phyloP scores from a whole-genome alignment of 2,329 filamentous ascomycete genomes.

The Fusarium guadeloupense region DNA sequence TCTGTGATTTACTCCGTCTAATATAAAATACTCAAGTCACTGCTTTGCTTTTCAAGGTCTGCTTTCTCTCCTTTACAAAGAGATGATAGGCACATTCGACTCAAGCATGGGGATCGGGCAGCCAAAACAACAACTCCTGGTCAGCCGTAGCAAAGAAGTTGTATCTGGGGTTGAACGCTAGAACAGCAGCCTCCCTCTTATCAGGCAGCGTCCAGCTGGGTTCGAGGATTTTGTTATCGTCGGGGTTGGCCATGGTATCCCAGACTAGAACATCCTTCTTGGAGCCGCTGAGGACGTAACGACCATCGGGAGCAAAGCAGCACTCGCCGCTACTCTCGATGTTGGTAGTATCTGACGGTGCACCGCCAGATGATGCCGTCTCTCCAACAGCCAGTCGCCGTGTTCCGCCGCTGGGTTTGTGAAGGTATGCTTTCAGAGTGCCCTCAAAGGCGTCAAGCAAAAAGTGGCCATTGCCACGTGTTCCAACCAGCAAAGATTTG shows the following conservation, averaged over 20 bases:
- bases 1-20: constrained; percentile 17
- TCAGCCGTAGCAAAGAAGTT: constrained; percentile 94
- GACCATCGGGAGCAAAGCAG: constrained; percentile 88
- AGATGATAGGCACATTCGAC: background rate
- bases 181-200: constrained; percentile 74
- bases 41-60: background rate
- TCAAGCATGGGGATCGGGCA: constrained; percentile 71
- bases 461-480: constrained; percentile 85
- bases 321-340: constrained; percentile 77
- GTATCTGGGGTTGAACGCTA: constrained; percentile 89
- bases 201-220: constrained; percentile 73
- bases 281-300: constrained; percentile 85
- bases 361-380: constrained; percentile 47
- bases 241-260: constrained; percentile 73
- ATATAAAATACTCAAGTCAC: background rate
- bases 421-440: constrained; percentile 77
- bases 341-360: constrained; percentile 49
- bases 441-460: constrained; percentile 94
- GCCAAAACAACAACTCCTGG: constrained; percentile 81
- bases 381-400: constrained; percentile 65
- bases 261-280: constrained; percentile 82
- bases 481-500: constrained; percentile 84
- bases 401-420: constrained; percentile 63
- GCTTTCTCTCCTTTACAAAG: background rate
- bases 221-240: constrained; percentile 67